Conservation (phyloP, 164 flowering plant genomes). For the Vitis vinifera region DNA sequence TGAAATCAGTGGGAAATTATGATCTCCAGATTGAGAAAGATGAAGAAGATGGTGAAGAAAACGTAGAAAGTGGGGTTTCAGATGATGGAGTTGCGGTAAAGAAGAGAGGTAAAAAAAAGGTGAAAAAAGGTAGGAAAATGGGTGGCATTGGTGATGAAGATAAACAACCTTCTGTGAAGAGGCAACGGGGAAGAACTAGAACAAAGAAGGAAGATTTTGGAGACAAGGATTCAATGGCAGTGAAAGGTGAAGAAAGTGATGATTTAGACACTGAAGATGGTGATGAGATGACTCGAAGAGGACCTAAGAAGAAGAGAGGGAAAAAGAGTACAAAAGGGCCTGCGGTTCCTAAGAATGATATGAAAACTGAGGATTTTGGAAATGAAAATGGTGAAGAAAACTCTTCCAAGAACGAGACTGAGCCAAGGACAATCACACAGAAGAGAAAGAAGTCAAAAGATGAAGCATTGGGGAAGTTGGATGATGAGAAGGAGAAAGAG, state of each 20-base stretch:
- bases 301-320: constrained; percentile 2
- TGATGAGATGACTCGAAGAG: not conserved
- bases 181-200: not conserved
- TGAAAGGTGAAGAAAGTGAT: not conserved
- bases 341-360: not conserved
- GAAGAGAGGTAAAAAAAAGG: not conserved
- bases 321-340: not conserved
- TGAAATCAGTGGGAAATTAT: not conserved
- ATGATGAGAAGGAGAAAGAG: not conserved
- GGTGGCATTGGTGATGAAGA: too few relatives aligned
- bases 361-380: not conserved
- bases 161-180: too few relatives aligned
- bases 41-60: not conserved
- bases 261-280: not conserved
- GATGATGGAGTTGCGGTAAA: not conserved
- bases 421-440: not conserved
- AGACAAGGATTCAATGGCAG: too few relatives aligned
- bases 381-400: too few relatives aligned
- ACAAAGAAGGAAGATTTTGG: not conserved
- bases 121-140: not conserved
- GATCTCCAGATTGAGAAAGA: not conserved
- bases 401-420: not conserved
- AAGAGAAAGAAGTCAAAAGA: not conserved
- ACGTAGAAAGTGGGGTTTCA: not conserved
- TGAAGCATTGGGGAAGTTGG: not conserved